Base-by-base conservation (phyloP, 352 stramenopile species). In the Peronospora destructor region DNA sequence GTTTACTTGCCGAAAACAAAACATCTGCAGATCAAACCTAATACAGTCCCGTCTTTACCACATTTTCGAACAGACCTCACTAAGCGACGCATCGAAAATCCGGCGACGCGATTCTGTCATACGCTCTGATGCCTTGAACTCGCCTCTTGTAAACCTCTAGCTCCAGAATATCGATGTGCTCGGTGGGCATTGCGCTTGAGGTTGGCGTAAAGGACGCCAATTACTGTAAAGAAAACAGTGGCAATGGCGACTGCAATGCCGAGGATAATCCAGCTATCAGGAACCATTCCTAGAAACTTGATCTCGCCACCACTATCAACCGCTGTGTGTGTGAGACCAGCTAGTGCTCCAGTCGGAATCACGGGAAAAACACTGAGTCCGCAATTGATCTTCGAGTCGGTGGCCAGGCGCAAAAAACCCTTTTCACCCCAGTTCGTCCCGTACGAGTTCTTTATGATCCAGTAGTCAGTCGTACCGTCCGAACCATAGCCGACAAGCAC, bases 371-470 rank as follows among this genome's bases (percentile, higher is more conserved):
- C 53, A 49, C 71, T 89, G 30, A 91, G 50, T 1, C 81, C 81
- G 34, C 78, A 89, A 57, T 91, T 89, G 60, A 89, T 68, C 49
- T 86, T 86, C 8, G 61, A 58, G 61, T 91, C 81, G 28, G 72
- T 73, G 34, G 70, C 68, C 34, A 91, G 60, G 12, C 71, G 53
- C 28, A 89, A 29, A 50, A 83, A 89, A 6, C 81, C 74, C 36
- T 83, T 73, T 25, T 87, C 73, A 5, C 80, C 77, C 81, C 81
- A 91, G 16, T 69, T 70, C 12, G 61, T 53, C 3, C 73, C 66
- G 66, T 91, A 91, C 51, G 77, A 91, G 63, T 91, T 91, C 53
- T 91, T 91, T 14, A 91, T 50, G 34, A 89, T 76, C 81, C 81
- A 89, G 34, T 84, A 91, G 35, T 85, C 59, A 58, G 47, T 68